phyloP scores from a whole-genome alignment of 805 yeast genomes.

The Ogataea parapolymorpha region DNA sequence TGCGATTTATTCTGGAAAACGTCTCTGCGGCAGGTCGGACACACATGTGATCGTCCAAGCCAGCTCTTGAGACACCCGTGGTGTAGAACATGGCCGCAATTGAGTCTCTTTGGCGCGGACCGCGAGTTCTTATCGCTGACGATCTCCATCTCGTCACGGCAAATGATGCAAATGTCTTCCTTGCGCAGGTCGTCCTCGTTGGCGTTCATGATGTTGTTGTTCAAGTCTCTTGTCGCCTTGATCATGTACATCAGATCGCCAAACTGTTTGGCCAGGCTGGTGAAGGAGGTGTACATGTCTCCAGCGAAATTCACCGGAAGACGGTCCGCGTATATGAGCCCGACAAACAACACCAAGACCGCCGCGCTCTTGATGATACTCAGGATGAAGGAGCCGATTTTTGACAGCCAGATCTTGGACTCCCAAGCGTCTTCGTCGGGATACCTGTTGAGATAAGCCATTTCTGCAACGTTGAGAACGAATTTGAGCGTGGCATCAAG shows the following conservation, averaged over 20 bases:
- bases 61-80: conserved; percentile 87
- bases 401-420: conserved; percentile 54
- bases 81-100: conserved; percentile 87
- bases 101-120: conserved; percentile 66
- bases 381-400: conserved; percentile 52
- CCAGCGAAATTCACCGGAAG: conserved; percentile 32
- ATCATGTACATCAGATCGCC: conserved; percentile 38
- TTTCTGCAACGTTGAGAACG: conserved; percentile 53
- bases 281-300: conserved; percentile 29
- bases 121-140: conserved; percentile 33
- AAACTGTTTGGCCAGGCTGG: conserved; percentile 32
- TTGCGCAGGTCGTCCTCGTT: conserved; percentile 55
- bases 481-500: conserved; percentile 45
- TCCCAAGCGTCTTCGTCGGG: conserved; percentile 73
- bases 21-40: conserved; percentile 84
- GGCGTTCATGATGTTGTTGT: conserved; percentile 61
- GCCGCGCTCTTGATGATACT: conserved; percentile 45
- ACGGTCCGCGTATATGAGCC: conserved; percentile 38
- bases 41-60: conserved; percentile 88
- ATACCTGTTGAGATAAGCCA: conserved; percentile 40
- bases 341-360: conserved; percentile 44
- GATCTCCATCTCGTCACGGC: conserved; percentile 77
- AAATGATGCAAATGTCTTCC: conserved; percentile 76
- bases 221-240: conserved; percentile 56
- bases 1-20: conserved; percentile 42